A percentile compares a stretch with the other conserved stretches of the same genome.
Evolutionary conservation across 306 rosid species (phyloP).

Genomic region (Cucurbita ficifolia): DNA sequence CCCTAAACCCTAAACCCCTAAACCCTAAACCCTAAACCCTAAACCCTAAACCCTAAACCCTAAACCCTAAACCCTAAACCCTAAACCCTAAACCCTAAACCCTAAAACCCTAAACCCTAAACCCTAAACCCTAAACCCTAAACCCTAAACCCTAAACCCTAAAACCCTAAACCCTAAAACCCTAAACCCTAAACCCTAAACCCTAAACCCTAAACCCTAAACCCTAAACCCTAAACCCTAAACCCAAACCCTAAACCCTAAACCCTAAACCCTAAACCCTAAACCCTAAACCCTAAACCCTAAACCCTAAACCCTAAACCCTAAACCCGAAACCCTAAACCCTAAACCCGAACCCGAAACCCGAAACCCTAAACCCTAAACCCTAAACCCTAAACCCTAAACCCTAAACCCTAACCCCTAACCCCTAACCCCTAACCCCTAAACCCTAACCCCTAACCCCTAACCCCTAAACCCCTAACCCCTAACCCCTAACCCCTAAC

Average conservation of each 20-base stretch:
- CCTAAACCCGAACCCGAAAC: neutral
- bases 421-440: neutral
- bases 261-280: neutral
- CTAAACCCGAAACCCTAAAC: slow-evolving; percentile 1
- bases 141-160: no score
- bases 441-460: slow-evolving; percentile 4
- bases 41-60: neutral
- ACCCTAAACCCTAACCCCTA: neutral
- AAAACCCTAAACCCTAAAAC: no score
- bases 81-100: no score
- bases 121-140: neutral
- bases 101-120: neutral
- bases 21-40: neutral
- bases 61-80: slow-evolving; percentile 2
- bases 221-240: neutral
- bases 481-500: no score
- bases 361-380: neutral
- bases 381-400: neutral
- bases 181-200: neutral
- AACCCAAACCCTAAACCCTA: slow-evolving; percentile 2
- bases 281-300: neutral
- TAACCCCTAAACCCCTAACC: neutral
- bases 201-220: no score
- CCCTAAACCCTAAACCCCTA: neutral
- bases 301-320: neutral